Evolutionary conservation across 345 rosid species (phyloP), one percentile per base, ranked within the genome.

Genomic region (Populus ilicifolia): DNA sequence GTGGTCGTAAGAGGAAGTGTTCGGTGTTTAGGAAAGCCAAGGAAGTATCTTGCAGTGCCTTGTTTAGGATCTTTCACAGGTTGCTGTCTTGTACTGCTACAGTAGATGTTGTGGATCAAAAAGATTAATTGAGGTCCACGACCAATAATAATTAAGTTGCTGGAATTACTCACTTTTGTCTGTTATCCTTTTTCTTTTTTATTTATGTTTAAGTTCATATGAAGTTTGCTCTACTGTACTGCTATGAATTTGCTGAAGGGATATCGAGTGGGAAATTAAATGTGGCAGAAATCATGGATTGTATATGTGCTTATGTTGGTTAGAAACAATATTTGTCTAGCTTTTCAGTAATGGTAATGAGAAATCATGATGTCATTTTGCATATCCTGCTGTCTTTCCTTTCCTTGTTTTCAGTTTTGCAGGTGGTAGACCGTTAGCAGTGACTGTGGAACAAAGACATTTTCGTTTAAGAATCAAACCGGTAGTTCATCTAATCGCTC

Each of bases 71-170:
- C 65, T 87, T 89, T 54, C 87, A 70, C 76, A 80, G 85, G 83
- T 73, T 90, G 84, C 72, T 89, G 73, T 85, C 90, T 56, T 90
- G 90, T 78, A 73, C 89, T 71, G 83, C 90, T 56, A 86, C 80
- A 38, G 84, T 90, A 27, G 91, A 89, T 77, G 92, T 85, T 50
- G 85, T 77, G 41, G 90, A 89, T 56, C 83, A 69, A 30, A 75
- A 74, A 56, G 59, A 77, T 17, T 63, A 43, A 61, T 29, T 1
- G 16, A 25, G 17, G 35, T 70, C 41, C 16, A 10, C 18, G 2
- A 25, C 29, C 30, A 39, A 8, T 35, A 39, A 8, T 35, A 59
- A 50, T 12, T 59, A 43, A 29, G 20, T 46, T 63, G 12, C 5
- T 25, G 20, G 13, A 23, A 10, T 7, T 25, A 38, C 20, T 66